Percentiles rank a stretch among this genome's conserved stretches.
phyloP scores from a whole-genome alignment of 257 asterid genomes.

The Mitragyna speciosa region DNA sequence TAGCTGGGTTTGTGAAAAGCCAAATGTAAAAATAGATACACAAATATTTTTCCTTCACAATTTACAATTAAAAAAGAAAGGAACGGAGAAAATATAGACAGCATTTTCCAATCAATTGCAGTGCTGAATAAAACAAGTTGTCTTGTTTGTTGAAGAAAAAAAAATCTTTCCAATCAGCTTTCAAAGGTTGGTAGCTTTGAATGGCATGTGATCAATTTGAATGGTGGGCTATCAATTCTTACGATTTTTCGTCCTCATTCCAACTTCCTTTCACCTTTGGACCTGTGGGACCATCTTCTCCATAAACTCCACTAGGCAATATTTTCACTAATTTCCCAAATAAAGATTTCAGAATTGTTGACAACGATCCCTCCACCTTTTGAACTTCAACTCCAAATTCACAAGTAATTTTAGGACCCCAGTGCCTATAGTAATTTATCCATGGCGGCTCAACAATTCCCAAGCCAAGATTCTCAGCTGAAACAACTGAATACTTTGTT shows the following conservation, averaged over 20 bases:
- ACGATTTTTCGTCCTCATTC: conserved; percentile 55
- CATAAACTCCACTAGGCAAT: conserved; percentile 63
- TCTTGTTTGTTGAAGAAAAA: no score
- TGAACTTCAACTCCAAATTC: conserved; percentile 41
- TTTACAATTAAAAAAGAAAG: no score
- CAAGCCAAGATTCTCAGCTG: conserved; percentile 42
- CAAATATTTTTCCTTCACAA: no score
- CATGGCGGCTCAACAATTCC: conserved; percentile 66
- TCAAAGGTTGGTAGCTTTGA: neutral
- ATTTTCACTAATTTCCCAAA: conserved; percentile 38
- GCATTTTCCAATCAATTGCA: no score
- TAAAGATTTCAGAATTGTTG: conserved; percentile 27
- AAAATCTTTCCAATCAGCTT: no score
- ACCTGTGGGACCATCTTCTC: conserved; percentile 76
- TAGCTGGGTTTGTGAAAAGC: no score
- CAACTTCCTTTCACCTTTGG: conserved; percentile 69
- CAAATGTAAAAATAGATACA: no score
- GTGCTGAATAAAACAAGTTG: no score
- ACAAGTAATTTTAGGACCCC: conserved; percentile 73
- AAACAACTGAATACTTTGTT: conserved; percentile 40
- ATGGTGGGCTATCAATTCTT: neutral
- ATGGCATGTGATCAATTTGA: neutral
- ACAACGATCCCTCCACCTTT: conserved; percentile 29
- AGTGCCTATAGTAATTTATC: conserved; percentile 58
- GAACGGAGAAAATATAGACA: no score